Conservation (phyloP, 805 yeast genomes). For the Limtongia smithiae region DNA sequence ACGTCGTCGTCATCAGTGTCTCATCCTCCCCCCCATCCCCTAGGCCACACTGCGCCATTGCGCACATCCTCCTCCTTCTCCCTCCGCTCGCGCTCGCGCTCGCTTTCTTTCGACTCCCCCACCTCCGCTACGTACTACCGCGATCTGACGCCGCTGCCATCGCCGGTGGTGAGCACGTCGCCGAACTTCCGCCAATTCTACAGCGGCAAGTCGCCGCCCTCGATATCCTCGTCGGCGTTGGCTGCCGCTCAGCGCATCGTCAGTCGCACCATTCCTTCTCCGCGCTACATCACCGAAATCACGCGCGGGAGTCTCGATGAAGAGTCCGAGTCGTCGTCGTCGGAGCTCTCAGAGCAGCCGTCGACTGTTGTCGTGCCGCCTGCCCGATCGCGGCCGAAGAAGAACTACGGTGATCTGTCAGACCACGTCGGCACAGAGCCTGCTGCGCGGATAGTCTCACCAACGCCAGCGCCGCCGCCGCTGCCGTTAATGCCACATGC, state of each 20-base stretch:
- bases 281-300: background rate
- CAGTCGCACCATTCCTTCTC: background rate
- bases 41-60: too few species aligned
- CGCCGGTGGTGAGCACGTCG: slow-evolving; percentile 27
- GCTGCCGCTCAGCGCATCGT: background rate
- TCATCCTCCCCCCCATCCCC: too few species aligned
- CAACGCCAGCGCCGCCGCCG: background rate
- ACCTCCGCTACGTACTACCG: slow-evolving; percentile 20
- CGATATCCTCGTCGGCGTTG: background rate
- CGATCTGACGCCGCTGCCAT: slow-evolving; percentile 31
- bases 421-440: background rate
- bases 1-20: too few species aligned
- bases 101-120: slow-evolving; percentile 26
- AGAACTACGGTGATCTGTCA: slow-evolving; percentile 13
- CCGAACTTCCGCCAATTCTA: slow-evolving; percentile 12
- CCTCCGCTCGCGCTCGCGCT: slow-evolving; percentile 14
- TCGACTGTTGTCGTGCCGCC: background rate
- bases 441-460: slow-evolving; percentile 14
- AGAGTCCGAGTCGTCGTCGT: background rate
- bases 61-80: slow-evolving; percentile 3
- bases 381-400: slow-evolving; percentile 2
- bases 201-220: slow-evolving; percentile 11
- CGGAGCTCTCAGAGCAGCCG: background rate
- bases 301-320: background rate
- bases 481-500: background rate